Conservation (phyloP, 2,329 filamentous ascomycete genomes). For the Endoconidiophora laricicola region DNA sequence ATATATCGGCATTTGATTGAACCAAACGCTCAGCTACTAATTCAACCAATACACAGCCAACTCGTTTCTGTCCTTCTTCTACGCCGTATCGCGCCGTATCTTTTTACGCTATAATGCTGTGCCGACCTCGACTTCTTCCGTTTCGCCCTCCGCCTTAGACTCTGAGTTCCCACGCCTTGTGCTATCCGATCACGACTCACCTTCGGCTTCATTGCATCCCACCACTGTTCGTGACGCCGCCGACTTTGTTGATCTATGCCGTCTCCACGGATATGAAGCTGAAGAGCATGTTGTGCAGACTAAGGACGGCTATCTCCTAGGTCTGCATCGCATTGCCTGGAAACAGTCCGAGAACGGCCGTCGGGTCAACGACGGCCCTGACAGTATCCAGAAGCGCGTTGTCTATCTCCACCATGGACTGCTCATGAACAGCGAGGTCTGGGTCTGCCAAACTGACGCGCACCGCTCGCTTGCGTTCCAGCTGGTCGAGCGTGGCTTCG, state of each 20-base stretch:
- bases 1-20: slow-evolving; percentile 11
- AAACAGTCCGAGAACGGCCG: slow-evolving; percentile 64
- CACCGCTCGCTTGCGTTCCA: slow-evolving; percentile 77
- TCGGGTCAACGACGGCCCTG: slow-evolving; percentile 55
- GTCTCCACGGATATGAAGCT: slow-evolving; percentile 75
- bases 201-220: slow-evolving; percentile 41
- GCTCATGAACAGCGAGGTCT: slow-evolving; percentile 98
- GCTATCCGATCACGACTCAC: slow-evolving; percentile 17
- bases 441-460: slow-evolving; percentile 81
- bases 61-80: slow-evolving; percentile 67
- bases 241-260: slow-evolving; percentile 90
- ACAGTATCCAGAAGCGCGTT: slow-evolving; percentile 61
- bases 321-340: slow-evolving; percentile 75
- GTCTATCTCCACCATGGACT: slow-evolving; percentile 91
- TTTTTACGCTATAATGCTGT: slow-evolving; percentile 45
- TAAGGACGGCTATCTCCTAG: slow-evolving; percentile 80
- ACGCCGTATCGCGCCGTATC: slow-evolving; percentile 61
- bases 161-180: background rate
- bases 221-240: slow-evolving; percentile 65
- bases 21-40: background rate
- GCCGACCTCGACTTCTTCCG: background rate
- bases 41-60: slow-evolving; percentile 34
- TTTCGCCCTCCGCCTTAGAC: slow-evolving; percentile 27
- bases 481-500: slow-evolving; percentile 78
- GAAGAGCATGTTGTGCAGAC: slow-evolving; percentile 96